A percentile compares a stretch with the other conserved stretches of the same genome.
phyloP scores from a whole-genome alignment of 228 moss, liverwort and hornwort genomes.

The Sphagnum magellanicum region DNA sequence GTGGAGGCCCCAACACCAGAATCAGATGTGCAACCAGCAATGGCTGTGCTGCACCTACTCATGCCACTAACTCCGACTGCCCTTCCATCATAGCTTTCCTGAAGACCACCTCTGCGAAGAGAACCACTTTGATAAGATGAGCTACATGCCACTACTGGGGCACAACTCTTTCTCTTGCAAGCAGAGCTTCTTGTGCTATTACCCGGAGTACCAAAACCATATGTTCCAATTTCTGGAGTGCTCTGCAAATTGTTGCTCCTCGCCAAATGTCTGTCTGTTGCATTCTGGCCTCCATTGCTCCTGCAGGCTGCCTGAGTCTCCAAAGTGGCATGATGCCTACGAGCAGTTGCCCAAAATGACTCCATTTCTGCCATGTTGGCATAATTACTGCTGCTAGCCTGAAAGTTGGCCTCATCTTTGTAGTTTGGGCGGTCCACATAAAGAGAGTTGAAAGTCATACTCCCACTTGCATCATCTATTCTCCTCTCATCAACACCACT shows the following conservation, averaged over 20 bases:
- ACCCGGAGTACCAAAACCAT: conserved; percentile 36
- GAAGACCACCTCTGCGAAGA: conserved; percentile 48
- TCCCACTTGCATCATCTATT: conserved; percentile 30
- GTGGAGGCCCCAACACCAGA: conserved; percentile 46
- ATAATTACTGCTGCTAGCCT: conserved; percentile 23
- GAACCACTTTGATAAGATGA: conserved; percentile 52
- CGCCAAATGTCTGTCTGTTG: conserved; percentile 35
- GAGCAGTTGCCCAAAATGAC: conserved; percentile 29
- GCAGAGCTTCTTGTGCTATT: conserved; percentile 71
- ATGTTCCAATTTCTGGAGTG: conserved; percentile 25
- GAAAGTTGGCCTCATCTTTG: conserved; percentile 33
- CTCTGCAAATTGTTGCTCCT: conserved; percentile 21
- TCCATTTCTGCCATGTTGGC: background rate
- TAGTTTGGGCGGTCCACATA: conserved; percentile 35
- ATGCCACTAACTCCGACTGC: conserved; percentile 34
- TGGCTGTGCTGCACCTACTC: conserved; percentile 45
- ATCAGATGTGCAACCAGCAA: conserved; percentile 41
- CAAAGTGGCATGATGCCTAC: conserved; percentile 33
- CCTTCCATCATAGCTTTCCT: conserved; percentile 46
- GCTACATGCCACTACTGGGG: conserved; percentile 48
- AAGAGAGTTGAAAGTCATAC: conserved; percentile 35
- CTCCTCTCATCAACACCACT: conserved; percentile 42
- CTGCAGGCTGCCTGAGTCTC: conserved; percentile 37
- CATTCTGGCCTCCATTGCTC: conserved; percentile 32
- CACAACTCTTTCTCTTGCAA: conserved; percentile 81